These are phyloP conservation scores for Vaccinium corymbosum DNA, from an alignment of 148 eudicot species.

Conservation along the genomic window DNA sequence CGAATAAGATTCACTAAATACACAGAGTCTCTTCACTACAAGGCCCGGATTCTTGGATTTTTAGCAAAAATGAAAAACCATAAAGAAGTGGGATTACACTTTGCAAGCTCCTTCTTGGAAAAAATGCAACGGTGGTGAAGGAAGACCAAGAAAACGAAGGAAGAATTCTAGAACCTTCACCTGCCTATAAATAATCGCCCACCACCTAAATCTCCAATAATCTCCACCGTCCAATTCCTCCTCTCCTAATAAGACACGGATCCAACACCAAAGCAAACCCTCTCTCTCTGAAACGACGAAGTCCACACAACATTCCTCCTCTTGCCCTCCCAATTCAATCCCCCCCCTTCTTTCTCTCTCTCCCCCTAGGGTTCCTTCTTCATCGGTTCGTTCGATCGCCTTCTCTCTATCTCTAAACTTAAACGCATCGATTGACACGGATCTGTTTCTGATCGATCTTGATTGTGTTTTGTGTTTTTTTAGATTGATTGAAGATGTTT, in stretches of 20 bases:
- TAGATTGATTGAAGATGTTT: slow-evolving; percentile 39
- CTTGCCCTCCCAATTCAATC: not conserved
- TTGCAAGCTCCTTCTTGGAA: not conserved
- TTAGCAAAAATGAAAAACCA: too few species aligned
- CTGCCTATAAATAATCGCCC: not conserved
- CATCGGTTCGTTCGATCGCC: not conserved
- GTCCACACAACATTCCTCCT: not conserved
- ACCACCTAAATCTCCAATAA: not conserved
- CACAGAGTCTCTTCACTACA: too few species aligned
- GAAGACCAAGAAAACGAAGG: not conserved
- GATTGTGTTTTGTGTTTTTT: not conserved
- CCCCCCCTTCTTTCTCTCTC: not conserved
- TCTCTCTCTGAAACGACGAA: not conserved
- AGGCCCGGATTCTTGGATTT: too few species aligned
- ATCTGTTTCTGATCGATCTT: not conserved
- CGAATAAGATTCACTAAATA: too few species aligned
- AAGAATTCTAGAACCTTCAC: slow-evolving; percentile 4
- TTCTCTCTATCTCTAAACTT: slow-evolving; percentile 1
- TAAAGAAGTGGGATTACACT: too few species aligned
- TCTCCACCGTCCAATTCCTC: slow-evolving; percentile 14
- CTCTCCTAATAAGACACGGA: not conserved
- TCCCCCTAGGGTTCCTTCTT: slow-evolving; percentile 15
- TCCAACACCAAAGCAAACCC: not conserved
- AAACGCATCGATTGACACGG: not conserved
- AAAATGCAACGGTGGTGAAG: not conserved